Evolutionary conservation across 371 early-diverging fungal species (phyloP).

Genomic region (Mortierella sp.): DNA sequence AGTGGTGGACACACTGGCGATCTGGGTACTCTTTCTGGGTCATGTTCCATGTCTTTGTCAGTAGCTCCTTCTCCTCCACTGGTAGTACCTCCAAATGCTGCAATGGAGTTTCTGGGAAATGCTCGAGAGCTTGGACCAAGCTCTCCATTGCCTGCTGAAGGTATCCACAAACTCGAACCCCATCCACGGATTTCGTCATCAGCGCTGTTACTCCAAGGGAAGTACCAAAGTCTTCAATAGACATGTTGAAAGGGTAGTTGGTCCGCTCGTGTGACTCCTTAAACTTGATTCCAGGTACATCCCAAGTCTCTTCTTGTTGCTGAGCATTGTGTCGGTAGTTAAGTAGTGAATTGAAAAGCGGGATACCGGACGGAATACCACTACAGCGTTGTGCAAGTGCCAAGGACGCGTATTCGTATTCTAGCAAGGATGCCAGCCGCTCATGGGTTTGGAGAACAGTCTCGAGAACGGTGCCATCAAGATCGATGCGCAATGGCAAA

Average conservation of each 20-base stretch:
- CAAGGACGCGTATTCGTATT: constrained; percentile 22
- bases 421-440: constrained; percentile 3
- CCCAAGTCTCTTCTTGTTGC: neutral
- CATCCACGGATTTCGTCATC: neutral
- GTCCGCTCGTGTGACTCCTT: neutral
- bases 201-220: neutral
- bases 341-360: constrained; percentile 16
- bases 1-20: constrained; percentile 4
- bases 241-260: constrained; percentile 15
- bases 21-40: neutral
- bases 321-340: constrained; percentile 25
- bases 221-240: constrained; percentile 6
- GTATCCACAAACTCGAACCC: neutral
- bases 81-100: neutral
- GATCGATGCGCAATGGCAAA: neutral
- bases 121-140: constrained; percentile 1
- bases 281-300: neutral
- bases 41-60: constrained; percentile 9
- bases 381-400: constrained; percentile 26
- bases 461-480: neutral
- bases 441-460: neutral
- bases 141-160: constrained; percentile 2
- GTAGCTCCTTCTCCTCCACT: neutral
- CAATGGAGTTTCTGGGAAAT: neutral
- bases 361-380: constrained; percentile 6